phyloP scores from a whole-genome alignment of 148 eudicot genomes.

The Vaccinium corymbosum region DNA sequence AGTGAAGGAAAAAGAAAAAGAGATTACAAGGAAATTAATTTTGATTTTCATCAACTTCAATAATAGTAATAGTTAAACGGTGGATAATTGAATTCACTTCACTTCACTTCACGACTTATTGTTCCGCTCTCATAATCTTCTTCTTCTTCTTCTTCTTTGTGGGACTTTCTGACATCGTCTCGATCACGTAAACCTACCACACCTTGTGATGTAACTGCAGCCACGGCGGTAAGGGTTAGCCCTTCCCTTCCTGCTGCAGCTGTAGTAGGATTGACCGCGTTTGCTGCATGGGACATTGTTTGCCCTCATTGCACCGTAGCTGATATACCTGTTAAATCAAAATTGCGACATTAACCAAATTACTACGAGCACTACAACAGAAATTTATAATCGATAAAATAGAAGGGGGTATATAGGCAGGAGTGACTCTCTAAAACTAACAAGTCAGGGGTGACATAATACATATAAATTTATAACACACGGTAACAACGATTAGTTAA shows the following conservation, averaged over 20 bases:
- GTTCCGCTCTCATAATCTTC: not conserved
- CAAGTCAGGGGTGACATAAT: not conserved
- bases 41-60: not conserved
- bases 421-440: too few species aligned
- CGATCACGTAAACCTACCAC: not conserved
- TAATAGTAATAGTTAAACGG: not conserved
- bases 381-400: too few species aligned
- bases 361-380: not conserved
- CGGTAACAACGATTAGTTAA: too few species aligned
- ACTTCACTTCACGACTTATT: not conserved
- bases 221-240: constrained; percentile 21
- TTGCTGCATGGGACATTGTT: constrained; percentile 14
- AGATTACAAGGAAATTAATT: not conserved
- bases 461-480: not conserved
- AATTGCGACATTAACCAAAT: not conserved
- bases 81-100: not conserved
- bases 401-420: too few species aligned
- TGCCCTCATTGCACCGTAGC: constrained; percentile 14
- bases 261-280: constrained; percentile 22
- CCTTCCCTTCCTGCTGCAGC: constrained; percentile 10
- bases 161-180: not conserved
- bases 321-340: constrained; percentile 6
- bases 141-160: not conserved
- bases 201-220: constrained; percentile 6
- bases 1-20: not conserved